These are phyloP conservation scores for Patellaria atrata DNA, from an alignment of 495 filamentous ascomycete genomes.

Conservation along the genomic window DNA sequence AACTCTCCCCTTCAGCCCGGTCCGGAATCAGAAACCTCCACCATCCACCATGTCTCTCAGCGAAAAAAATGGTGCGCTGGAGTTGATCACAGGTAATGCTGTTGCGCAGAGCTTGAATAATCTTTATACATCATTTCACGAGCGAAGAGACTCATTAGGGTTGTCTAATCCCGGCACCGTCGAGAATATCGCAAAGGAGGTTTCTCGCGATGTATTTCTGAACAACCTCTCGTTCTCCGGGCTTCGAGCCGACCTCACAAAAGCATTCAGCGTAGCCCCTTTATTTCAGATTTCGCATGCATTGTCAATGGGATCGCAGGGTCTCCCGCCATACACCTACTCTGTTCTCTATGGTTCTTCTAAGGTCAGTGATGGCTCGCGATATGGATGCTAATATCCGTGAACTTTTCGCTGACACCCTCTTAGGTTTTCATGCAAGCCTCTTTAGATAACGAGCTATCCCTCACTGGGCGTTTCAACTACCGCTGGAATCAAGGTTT, in stretches of 20 bases:
- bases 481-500: constrained; percentile 66
- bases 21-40: background rate
- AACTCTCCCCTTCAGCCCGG: too few species aligned
- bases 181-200: constrained; percentile 82
- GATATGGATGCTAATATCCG: background rate
- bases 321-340: constrained; percentile 84
- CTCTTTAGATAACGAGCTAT: constrained; percentile 78
- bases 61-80: too few species aligned
- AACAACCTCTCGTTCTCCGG: constrained; percentile 93
- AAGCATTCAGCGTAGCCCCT: constrained; percentile 81
- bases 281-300: constrained; percentile 96
- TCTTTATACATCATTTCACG: constrained; percentile 68
- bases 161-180: constrained; percentile 84
- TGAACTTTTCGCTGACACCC: constrained; percentile 1
- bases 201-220: constrained; percentile 85
- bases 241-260: constrained; percentile 86
- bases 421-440: constrained; percentile 83
- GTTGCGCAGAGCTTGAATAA: constrained; percentile 53
- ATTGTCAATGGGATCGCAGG: constrained; percentile 79
- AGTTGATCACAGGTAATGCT: constrained; percentile 58
- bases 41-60: background rate
- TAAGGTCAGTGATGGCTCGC: constrained; percentile 48
- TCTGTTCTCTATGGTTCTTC: constrained; percentile 82
- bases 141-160: constrained; percentile 72
- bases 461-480: constrained; percentile 72